phyloP scores from a whole-genome alignment of 1,284 basidiomycete genomes.

The Cryptococcus jaspeensis region DNA sequence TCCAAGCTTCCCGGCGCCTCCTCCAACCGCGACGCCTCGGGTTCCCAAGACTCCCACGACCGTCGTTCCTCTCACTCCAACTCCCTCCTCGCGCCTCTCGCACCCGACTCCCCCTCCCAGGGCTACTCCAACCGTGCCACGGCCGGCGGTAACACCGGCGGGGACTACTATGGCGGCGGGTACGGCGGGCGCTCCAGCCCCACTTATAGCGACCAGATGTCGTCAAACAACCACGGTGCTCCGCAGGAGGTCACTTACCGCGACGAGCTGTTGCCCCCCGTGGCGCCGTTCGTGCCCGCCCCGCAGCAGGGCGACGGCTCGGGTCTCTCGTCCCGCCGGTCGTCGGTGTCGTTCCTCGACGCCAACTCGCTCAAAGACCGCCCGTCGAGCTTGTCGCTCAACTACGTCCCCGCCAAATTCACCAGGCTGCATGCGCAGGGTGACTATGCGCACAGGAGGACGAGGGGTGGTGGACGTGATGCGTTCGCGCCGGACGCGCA shows the following conservation, averaged over 20 bases:
- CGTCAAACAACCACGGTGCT: constrained; percentile 16
- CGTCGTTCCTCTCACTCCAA: constrained; percentile 6
- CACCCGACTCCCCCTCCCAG: background rate
- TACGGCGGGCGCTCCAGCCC: constrained; percentile 5
- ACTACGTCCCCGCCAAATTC: constrained; percentile 68
- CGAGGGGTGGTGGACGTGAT: constrained; percentile 63
- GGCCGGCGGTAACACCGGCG: background rate
- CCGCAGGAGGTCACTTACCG: constrained; percentile 26
- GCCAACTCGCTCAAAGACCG: constrained; percentile 16
- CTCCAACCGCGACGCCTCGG: background rate
- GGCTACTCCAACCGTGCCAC: background rate
- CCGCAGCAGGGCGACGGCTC: constrained; percentile 1
- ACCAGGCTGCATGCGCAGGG: constrained; percentile 55
- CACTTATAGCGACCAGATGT: constrained; percentile 18
- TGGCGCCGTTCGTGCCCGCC: constrained; percentile 30
- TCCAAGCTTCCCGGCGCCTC: constrained; percentile 7
- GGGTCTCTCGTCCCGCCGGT: constrained; percentile 18
- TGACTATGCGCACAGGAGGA: constrained; percentile 46
- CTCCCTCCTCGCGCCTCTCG: constrained; percentile 3
- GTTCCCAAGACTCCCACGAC: background rate
- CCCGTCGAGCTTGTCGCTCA: constrained; percentile 54
- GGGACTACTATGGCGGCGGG: background rate
- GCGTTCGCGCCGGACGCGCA: constrained; percentile 55
- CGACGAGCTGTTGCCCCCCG: constrained; percentile 30
- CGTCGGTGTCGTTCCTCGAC: constrained; percentile 23